Evolutionary conservation across 257 asterid species (phyloP).

Genomic region (Gentiana macrophylla): DNA sequence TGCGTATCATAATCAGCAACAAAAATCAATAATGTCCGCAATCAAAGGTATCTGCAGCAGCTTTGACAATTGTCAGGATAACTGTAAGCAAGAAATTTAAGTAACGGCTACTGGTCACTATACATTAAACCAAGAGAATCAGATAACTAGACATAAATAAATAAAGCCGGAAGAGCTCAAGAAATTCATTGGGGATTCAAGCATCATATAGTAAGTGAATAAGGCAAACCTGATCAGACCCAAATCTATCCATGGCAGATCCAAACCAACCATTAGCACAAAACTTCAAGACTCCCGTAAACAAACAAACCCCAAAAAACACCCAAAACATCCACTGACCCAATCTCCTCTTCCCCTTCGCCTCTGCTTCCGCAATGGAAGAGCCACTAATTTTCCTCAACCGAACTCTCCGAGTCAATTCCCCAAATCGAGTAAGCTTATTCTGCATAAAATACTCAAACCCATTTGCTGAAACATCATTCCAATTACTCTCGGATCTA

Average conservation of each 20-base stretch:
- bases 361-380: slow-evolving; percentile 51
- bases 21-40: too few species aligned
- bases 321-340: slow-evolving; percentile 78
- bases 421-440: slow-evolving; percentile 51
- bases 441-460: slow-evolving; percentile 32
- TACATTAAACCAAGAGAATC: not conserved
- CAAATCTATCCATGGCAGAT: slow-evolving; percentile 69
- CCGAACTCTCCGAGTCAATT: slow-evolving; percentile 58
- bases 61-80: not conserved
- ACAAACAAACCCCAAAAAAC: slow-evolving; percentile 78
- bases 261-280: slow-evolving; percentile 95
- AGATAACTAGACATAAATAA: not conserved
- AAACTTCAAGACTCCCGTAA: slow-evolving; percentile 73
- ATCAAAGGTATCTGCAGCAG: too few species aligned
- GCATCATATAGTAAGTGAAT: slow-evolving; percentile 1
- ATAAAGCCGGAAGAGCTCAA: not conserved
- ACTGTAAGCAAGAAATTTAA: not conserved
- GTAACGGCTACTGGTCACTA: not conserved
- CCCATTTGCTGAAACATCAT: slow-evolving; percentile 35
- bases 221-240: slow-evolving; percentile 46
- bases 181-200: not conserved
- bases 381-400: slow-evolving; percentile 65
- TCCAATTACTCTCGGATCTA: slow-evolving; percentile 54
- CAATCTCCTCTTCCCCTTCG: slow-evolving; percentile 49
- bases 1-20: slow-evolving; percentile 39